These are phyloP conservation scores for Ascochyta koolunga DNA, from an alignment of 2,329 filamentous ascomycete genomes.

Conservation along the genomic window DNA sequence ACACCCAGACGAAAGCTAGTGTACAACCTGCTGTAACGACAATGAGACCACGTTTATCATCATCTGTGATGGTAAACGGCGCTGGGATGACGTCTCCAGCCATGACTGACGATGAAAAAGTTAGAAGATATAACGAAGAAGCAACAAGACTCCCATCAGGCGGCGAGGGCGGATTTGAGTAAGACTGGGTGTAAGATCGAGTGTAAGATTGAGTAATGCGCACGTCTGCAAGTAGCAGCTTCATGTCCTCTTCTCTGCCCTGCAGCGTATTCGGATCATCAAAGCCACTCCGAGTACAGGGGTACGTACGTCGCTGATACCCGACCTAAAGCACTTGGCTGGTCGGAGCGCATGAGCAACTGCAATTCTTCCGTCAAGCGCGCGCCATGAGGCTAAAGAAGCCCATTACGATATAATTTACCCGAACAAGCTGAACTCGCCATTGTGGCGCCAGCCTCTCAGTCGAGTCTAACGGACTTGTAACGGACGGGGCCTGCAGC, in stretches of 20 bases:
- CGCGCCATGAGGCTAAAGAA: not conserved
- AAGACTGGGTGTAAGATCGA: conserved; percentile 3
- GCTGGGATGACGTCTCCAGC: conserved; percentile 30
- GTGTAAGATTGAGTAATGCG: not conserved
- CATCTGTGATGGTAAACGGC: conserved; percentile 36
- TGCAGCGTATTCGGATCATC: conserved; percentile 6
- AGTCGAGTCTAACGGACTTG: not conserved
- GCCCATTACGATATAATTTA: conserved; percentile 2
- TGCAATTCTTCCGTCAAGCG: conserved; percentile 4
- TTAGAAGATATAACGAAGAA: conserved; percentile 3
- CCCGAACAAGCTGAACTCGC: conserved; percentile 5
- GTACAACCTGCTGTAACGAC: conserved; percentile 36
- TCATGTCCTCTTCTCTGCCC: conserved; percentile 10
- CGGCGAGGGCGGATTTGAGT: conserved; percentile 5
- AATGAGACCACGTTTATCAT: conserved; percentile 44
- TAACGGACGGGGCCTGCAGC: not conserved
- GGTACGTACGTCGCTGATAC: conserved; percentile 15
- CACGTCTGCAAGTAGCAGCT: conserved; percentile 10
- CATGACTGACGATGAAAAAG: conserved; percentile 19
- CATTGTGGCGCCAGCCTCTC: conserved; percentile 4
- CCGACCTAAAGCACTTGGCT: conserved; percentile 2
- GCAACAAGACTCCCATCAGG: conserved; percentile 6
- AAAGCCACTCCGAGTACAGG: conserved; percentile 10
- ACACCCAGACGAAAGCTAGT: conserved; percentile 39
- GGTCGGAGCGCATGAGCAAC: conserved; percentile 9